Conservation (phyloP, 2,329 filamentous ascomycete species). For the Pyricularia pennisetigena region DNA sequence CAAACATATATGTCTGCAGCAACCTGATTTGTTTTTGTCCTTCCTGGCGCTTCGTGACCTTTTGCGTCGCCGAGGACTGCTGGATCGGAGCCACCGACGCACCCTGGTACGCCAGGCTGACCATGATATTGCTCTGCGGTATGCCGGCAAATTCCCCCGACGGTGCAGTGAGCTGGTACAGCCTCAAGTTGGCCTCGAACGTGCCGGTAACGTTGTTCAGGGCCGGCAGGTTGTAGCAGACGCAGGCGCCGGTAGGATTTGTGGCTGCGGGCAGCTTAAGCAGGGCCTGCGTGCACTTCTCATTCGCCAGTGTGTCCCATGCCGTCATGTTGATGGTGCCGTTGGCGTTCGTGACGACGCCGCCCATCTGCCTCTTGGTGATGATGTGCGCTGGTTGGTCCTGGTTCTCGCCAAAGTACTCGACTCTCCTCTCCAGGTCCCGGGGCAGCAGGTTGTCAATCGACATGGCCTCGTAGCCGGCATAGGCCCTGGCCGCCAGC, state of each 20-base stretch:
- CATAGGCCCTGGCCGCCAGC: constrained; percentile 24
- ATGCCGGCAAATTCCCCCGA: constrained; percentile 43
- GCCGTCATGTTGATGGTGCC: constrained; percentile 40
- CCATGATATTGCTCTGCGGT: constrained; percentile 39
- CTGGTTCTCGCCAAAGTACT: constrained; percentile 14
- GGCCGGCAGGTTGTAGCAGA: constrained; percentile 74
- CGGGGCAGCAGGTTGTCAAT: constrained; percentile 15
- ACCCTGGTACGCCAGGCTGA: constrained; percentile 43
- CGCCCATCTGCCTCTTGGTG: constrained; percentile 14
- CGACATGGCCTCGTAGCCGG: constrained; percentile 19
- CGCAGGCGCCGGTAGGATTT: constrained; percentile 67
- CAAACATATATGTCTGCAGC: constrained; percentile 56
- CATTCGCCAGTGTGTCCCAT: constrained; percentile 45
- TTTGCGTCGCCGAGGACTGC: constrained; percentile 13
- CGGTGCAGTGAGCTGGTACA: constrained; percentile 59
- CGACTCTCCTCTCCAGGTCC: constrained; percentile 19
- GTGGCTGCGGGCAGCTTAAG: constrained; percentile 43
- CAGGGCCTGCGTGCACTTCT: constrained; percentile 51
- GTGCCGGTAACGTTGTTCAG: constrained; percentile 57
- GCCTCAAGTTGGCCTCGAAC: constrained; percentile 67
- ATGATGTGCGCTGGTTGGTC: constrained; percentile 7
- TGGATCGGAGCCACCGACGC: constrained; percentile 39
- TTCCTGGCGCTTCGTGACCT: constrained; percentile 11
- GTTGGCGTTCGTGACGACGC: constrained; percentile 27
- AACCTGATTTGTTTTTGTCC: constrained; percentile 22